These are phyloP conservation scores for Leccinum proximum DNA, from an alignment of 1,284 basidiomycete genomes.

Conservation along the genomic window DNA sequence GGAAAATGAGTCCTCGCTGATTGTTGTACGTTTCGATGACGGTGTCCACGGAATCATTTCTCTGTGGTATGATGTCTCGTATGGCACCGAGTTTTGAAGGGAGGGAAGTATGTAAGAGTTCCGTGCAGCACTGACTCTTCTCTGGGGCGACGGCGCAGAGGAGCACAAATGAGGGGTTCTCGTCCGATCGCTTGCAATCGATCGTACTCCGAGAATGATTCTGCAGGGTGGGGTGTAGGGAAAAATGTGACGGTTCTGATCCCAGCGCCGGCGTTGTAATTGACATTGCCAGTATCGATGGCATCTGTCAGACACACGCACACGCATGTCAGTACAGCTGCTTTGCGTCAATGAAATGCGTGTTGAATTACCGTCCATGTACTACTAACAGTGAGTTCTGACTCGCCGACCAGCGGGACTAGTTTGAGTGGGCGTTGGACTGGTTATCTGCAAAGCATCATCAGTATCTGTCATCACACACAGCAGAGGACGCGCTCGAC, in stretches of 20 bases:
- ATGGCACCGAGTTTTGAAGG: conserved; percentile 18
- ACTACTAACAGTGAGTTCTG: conserved; percentile 8
- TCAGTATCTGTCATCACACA: conserved; percentile 10
- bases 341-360: background rate
- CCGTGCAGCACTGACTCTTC: conserved; percentile 15
- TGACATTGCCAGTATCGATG: background rate
- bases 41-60: conserved; percentile 38
- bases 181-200: conserved; percentile 20
- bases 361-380: conserved; percentile 18
- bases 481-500: conserved; percentile 41
- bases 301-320: conserved; percentile 6
- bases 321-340: background rate
- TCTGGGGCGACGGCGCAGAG: conserved; percentile 21
- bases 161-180: conserved; percentile 21
- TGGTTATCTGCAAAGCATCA: conserved; percentile 43
- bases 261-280: background rate
- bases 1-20: conserved; percentile 35
- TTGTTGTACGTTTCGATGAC: conserved; percentile 36
- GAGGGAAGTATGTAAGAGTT: conserved; percentile 29
- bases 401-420: conserved; percentile 27
- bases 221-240: conserved; percentile 22
- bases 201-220: conserved; percentile 30
- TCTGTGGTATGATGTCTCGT: conserved; percentile 26
- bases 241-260: conserved; percentile 9
- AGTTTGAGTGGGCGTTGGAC: conserved; percentile 39